Base-by-base conservation (phyloP, 1,284 basidiomycete genomes). In the Heterobasidion occidentale region DNA sequence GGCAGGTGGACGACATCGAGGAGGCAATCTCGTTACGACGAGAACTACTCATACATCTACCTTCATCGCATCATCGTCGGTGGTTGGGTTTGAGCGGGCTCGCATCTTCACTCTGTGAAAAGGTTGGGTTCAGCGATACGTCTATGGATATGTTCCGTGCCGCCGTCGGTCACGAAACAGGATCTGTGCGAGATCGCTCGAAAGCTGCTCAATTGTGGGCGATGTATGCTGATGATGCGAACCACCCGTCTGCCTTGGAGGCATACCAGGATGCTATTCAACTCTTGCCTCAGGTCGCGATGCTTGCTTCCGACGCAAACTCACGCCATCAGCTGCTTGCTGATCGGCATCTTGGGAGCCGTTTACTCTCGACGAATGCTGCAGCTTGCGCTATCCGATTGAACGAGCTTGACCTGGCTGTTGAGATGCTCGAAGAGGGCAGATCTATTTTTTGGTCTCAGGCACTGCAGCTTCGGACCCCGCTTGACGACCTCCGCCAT, bases 381-480 rank as follows among this genome's bases (percentile, higher is more conserved):
- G 51, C 51, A 45, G 51, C 38, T 9, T 17, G 17, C 11, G 51
- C 51, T 11, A 42, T 53, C n/a, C 17, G 17, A 42, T 51, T 19
- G 9, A 36, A n/a, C 6, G 35, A 51, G 15, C 36, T 27, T 34
- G 50, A 36, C 8, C 6, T n/a, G 0, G 67, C 67, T 15, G 36
- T 68, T 15, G 66, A 68, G 52, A 62, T 63, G 56, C 54, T 68
- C 1, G 66, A 68, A 52, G 19, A 61, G 52, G 67, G 68, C 15
- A 62, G 68, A 9, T 62, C 62, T 20, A 56, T 69, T 3, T 62
- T 70, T 19, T 42, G 70, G 70, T 58, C 58, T 9, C 67, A 71
- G 56, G 53, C 62, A 2, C 59, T 66, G n/a, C 62, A 66, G 12
- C 63, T 71, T 50, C 69, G 66, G 4, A 64, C 64, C 19, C 63